Evolutionary conservation across 768 basidiomycete genomes (phyloP), one percentile per base, ranked within the genome.

Genomic region (Amanita rubescens): DNA sequence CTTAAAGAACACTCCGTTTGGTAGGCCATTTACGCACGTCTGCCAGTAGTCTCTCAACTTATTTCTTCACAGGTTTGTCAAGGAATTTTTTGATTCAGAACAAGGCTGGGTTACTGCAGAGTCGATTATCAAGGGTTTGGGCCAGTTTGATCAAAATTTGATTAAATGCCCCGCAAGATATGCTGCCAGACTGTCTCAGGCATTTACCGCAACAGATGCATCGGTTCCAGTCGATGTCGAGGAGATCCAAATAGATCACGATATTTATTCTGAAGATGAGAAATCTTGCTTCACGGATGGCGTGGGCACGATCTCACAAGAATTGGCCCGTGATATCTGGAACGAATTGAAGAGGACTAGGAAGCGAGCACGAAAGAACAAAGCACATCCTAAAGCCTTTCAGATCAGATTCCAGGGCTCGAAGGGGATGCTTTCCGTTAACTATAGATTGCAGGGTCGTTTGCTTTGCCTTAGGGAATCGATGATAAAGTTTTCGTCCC

Each of bases 171-270:
- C 85, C 3, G 84, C 85, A 19, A 74, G 85, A 50, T 86, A 83
- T 63, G 87, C 78, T 0, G 87, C 87, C 3, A 72, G 87, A 15
- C 73, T 89, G 30, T 83, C 84, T 5, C 85, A 83, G 62, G 84
- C 84, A 0, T 90, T 89, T 64, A 87, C 86, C 1, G 78, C 85
- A 1, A 90, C 87, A 0, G 84, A 88, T 56, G 68, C 73, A 19
- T 72, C 79, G 0, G 78, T 81, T 3, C 62, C 79, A 30, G 65
- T 78, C 12, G 57, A 67, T 17, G 60, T 75, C 0, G 68, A 73
- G n/a, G 81, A 86, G 62, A 75, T 85, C 24, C 59, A 73, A 33
- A n/a, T 57, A 1, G 44, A 67, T 0, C 46, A 55, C 0, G 77
- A 81, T 53, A 74, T 75, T 48, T 55, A 59, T n/a, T 59, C 66